Evolutionary conservation across 2,329 filamentous ascomycete genomes (phyloP), one percentile per base, ranked within the genome.

Genomic region (Ceratocystis cacaofunesta): DNA sequence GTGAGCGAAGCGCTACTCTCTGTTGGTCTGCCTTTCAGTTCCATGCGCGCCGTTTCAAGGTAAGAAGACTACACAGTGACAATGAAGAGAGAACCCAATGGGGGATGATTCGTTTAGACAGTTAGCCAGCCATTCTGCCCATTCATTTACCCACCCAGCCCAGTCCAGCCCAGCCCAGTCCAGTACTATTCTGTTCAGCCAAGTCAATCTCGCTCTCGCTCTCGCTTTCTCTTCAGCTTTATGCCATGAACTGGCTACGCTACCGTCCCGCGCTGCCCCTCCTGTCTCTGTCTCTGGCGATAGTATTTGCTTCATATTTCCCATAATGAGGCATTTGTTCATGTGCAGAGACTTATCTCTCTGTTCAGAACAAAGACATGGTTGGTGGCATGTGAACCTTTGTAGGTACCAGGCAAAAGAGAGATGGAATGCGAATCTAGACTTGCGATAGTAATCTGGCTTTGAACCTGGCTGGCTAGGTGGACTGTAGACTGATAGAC

Each of bases 1-100:
- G 61, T 64, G 65, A 64, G 65, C 57, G 61, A 66, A 61, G 61
- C 65, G 62, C 62, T 64, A 50, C 32, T 64, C 58, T 67, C 65
- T 67, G 55, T 58, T 58, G 65, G 65, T 67, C n/a, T 57, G 61
- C 44, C 44, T 66, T 64, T 67, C 65, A 64, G 65, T 61, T 67
- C 46, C 36, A 67, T 60, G 64, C 62, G 65, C 65, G 62, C 48
- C 48, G 60, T 60, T 62, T 52, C 46, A 46, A 60, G 46, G 65
- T 67, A 48, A 64, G 65, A 52, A 32, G 22, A 19, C 25, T 28
- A 3, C 25, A 1, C 25, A 0, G 30, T 32, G 6, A 41, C 3
- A 3, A 22, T 63, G n/a, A n/a, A 58, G 22, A 41, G 36, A 41
- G 36, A 41, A 41, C 36, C 36, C 2, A 41, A 41, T 41, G 36